Percentiles rank a stretch among this genome's conserved stretches.
Evolutionary conservation across 139 green algal genomes (phyloP).

Genomic region (Picochlorum sp.): DNA sequence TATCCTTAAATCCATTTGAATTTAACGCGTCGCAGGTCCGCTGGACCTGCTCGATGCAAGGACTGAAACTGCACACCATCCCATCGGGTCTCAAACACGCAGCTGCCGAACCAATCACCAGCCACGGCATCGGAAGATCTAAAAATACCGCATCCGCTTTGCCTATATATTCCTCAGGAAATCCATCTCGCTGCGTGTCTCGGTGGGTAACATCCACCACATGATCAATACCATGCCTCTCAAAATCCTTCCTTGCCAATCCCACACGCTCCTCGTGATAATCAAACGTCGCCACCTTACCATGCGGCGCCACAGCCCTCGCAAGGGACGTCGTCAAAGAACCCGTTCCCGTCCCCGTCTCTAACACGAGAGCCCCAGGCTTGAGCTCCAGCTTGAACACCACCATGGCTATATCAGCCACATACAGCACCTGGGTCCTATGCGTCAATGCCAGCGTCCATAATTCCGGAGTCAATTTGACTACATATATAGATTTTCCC

Average conservation of each 20-base stretch:
- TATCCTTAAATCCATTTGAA: constrained; percentile 48
- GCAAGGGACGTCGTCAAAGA: constrained; percentile 84
- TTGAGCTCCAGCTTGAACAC: constrained; percentile 67
- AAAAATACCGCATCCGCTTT: constrained; percentile 76
- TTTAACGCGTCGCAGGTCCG: constrained; percentile 59
- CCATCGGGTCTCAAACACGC: constrained; percentile 57
- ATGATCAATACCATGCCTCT: constrained; percentile 26
- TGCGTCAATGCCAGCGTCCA: constrained; percentile 81
- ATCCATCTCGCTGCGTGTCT: constrained; percentile 80
- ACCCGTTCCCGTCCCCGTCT: constrained; percentile 88
- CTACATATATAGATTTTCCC: constrained; percentile 62
- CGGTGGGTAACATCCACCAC: constrained; percentile 35
- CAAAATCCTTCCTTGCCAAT: constrained; percentile 29
- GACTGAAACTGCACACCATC: constrained; percentile 89
- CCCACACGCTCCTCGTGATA: constrained; percentile 63
- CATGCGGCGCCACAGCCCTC: constrained; percentile 71
- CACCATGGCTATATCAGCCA: constrained; percentile 76
- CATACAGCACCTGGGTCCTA: constrained; percentile 81
- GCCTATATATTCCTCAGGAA: constrained; percentile 54
- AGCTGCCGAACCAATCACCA: constrained; percentile 56
- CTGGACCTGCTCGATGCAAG: constrained; percentile 98
- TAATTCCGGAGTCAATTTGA: constrained; percentile 79
- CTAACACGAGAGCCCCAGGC: constrained; percentile 67
- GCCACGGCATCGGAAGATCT: constrained; percentile 86
- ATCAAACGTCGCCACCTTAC: constrained; percentile 91